A percentile compares a stretch with the other conserved stretches of the same genome.
These are phyloP conservation scores for Phytophthora palmivora DNA, from an alignment of 352 stramenopile genomes.

Conservation along the genomic window DNA sequence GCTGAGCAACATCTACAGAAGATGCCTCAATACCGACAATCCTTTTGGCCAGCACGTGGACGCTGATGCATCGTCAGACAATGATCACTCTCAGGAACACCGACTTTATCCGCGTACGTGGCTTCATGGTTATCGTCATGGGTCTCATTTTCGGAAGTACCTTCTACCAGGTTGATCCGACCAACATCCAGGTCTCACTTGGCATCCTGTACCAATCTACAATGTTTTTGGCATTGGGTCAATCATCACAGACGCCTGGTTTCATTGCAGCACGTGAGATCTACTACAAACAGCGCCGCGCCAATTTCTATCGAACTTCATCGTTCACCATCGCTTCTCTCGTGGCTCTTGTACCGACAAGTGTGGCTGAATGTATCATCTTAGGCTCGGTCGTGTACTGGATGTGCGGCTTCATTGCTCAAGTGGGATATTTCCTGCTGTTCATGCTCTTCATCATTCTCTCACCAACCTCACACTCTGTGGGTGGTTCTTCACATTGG, in stretches of 20 bases:
- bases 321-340: conserved; percentile 51
- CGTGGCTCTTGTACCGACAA: conserved; percentile 24
- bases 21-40: conserved; percentile 38
- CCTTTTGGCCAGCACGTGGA: conserved; percentile 60
- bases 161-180: conserved; percentile 34
- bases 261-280: conserved; percentile 57
- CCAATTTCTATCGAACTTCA: conserved; percentile 71
- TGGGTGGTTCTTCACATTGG: conserved; percentile 44
- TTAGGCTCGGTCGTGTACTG: no score
- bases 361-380: conserved; percentile 53
- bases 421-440: conserved; percentile 13
- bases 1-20: conserved; percentile 50
- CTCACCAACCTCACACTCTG: conserved; percentile 39
- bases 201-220: conserved; percentile 71
- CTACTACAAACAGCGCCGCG: no score
- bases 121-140: conserved; percentile 33
- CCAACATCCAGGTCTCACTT: conserved; percentile 40
- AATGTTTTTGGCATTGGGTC: conserved; percentile 67
- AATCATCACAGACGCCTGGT: conserved; percentile 63
- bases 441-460: conserved; percentile 33
- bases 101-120: conserved; percentile 24
- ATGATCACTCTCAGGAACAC: conserved; percentile 43
- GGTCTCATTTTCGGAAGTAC: conserved; percentile 30
- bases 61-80: conserved; percentile 49
- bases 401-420: conserved; percentile 50